A percentile compares a stretch with the other conserved stretches of the same genome.
Evolutionary conservation across 1,139 yeast species (phyloP).

Genomic region (Nakaseomyces nivariensis): DNA sequence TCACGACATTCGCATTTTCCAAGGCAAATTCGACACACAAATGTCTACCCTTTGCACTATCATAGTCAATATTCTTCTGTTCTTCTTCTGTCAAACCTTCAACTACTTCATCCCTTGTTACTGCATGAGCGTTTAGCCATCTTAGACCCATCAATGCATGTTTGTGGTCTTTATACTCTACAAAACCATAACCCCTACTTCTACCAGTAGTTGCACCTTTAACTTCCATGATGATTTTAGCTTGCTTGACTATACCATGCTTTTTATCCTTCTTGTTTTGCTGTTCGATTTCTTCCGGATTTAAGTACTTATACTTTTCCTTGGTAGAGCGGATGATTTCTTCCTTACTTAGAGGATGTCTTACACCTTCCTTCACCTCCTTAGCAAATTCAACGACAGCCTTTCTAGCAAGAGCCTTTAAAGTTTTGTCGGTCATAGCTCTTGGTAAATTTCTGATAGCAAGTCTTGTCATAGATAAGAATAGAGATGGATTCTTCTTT

Average conservation of each 20-base stretch:
- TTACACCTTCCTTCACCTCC: conserved; percentile 61
- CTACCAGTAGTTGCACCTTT: conserved; percentile 82
- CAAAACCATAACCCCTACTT: conserved; percentile 93
- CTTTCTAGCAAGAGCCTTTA: conserved; percentile 86
- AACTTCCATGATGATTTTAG: conserved; percentile 85
- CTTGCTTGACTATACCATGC: conserved; percentile 85
- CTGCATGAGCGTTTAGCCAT: conserved; percentile 93
- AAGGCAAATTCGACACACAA: conserved; percentile 92
- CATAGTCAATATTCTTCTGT: conserved; percentile 42
- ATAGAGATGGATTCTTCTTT: conserved; percentile 82
- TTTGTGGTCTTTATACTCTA: conserved; percentile 88
- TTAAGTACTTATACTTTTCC: conserved; percentile 42
- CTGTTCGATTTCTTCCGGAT: conserved; percentile 38
- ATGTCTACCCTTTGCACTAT: conserved; percentile 53
- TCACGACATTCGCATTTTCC: conserved; percentile 87
- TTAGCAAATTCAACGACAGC: conserved; percentile 95
- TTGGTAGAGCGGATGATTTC: conserved; percentile 73
- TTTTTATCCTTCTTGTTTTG: conserved; percentile 53
- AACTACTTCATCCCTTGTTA: conserved; percentile 55
- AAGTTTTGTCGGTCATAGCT: conserved; percentile 76
- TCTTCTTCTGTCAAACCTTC: conserved; percentile 70
- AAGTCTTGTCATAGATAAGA: conserved; percentile 82
- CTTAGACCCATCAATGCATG: conserved; percentile 92
- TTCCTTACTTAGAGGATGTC: conserved; percentile 86
- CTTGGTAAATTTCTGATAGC: conserved; percentile 92